Conservation (phyloP, 2,329 filamentous ascomycete species). For the Tolypocladium sp. region DNA sequence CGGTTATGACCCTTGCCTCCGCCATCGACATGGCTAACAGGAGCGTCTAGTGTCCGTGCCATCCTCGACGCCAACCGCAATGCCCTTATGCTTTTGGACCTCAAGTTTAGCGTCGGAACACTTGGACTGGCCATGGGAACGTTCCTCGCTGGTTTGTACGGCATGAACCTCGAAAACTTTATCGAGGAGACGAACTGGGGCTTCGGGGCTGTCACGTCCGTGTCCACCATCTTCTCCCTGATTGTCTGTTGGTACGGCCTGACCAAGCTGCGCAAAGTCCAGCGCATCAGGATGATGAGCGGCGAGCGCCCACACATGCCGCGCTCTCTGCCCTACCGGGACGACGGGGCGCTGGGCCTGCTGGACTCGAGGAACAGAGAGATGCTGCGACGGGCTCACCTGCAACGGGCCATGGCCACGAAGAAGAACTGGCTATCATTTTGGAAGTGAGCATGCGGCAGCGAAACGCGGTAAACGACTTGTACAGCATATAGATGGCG, state of each 20-base stretch:
- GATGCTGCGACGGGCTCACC: slow-evolving; percentile 41
- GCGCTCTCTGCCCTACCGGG: slow-evolving; percentile 31
- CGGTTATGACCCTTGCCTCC: background rate
- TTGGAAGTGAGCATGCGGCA: slow-evolving; percentile 3
- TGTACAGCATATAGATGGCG: background rate
- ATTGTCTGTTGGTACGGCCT: slow-evolving; percentile 79
- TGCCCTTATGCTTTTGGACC: slow-evolving; percentile 90
- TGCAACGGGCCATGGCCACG: slow-evolving; percentile 31
- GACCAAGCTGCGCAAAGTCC: slow-evolving; percentile 72
- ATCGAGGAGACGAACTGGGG: slow-evolving; percentile 89
- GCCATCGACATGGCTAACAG: slow-evolving; percentile 11
- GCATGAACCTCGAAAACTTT: slow-evolving; percentile 98
- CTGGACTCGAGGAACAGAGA: slow-evolving; percentile 46
- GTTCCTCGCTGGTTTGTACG: slow-evolving; percentile 96
- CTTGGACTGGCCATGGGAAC: slow-evolving; percentile 91
- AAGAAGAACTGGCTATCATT: slow-evolving; percentile 21
- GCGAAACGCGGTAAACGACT: background rate
- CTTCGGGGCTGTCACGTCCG: slow-evolving; percentile 65
- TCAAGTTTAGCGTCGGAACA: slow-evolving; percentile 93
- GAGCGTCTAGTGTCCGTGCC: slow-evolving; percentile 64
- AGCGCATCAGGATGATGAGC: slow-evolving; percentile 75
- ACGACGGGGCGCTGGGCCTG: slow-evolving; percentile 39
- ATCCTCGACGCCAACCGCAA: slow-evolving; percentile 98
- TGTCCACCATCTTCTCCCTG: slow-evolving; percentile 63
- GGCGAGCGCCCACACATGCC: slow-evolving; percentile 29